These are phyloP conservation scores for Quercus parvula DNA, from an alignment of 306 rosid genomes.

Conservation along the genomic window DNA sequence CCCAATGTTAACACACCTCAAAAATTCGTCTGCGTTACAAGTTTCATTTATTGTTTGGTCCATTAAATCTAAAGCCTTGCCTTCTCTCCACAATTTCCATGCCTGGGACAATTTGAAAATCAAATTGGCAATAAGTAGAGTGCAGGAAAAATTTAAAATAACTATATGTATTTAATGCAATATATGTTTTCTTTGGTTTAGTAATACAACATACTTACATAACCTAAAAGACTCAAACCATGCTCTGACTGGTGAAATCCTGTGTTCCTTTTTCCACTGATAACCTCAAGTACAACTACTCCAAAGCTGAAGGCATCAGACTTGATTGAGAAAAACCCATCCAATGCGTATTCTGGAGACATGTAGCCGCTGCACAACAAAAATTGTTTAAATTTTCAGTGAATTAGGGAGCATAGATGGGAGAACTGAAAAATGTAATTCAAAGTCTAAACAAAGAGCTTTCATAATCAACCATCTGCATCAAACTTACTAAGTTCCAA, in stretches of 20 bases:
- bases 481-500: conserved; percentile 27
- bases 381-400: not conserved
- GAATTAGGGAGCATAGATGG: not conserved
- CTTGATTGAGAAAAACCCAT: conserved; percentile 47
- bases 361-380: conserved; percentile 40
- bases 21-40: conserved; percentile 24
- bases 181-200: too few species aligned
- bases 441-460: not conserved
- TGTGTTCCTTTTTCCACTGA: conserved; percentile 48
- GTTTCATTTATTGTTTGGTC: conserved; percentile 26
- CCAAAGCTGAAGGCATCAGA: conserved; percentile 61
- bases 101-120: conserved; percentile 23
- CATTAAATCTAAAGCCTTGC: conserved; percentile 40
- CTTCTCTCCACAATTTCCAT: conserved; percentile 47
- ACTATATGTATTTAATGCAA: not conserved
- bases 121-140: not conserved
- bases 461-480: not conserved
- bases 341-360: conserved; percentile 46
- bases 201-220: conserved; percentile 25
- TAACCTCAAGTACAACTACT: conserved; percentile 48
- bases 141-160: not conserved
- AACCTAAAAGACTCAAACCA: conserved; percentile 43
- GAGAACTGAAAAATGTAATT: not conserved
- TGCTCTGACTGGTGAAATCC: conserved; percentile 34
- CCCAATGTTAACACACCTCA: conserved; percentile 33